Base-by-base conservation (phyloP, 2,329 filamentous ascomycete genomes). In the Aspergillus caelatus region DNA sequence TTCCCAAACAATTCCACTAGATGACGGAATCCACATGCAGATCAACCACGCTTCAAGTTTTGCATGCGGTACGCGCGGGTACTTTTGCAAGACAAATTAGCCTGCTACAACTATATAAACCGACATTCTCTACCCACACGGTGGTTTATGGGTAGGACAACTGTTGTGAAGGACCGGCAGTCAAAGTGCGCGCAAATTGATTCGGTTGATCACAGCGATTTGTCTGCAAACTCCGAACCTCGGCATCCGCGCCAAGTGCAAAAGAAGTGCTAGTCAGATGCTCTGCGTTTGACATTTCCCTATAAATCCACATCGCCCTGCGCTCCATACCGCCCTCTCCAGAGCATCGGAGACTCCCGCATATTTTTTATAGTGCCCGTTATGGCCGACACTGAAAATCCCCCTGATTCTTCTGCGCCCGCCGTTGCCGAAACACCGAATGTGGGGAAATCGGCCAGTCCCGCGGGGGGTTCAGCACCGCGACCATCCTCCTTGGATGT, bases 381-480 rank as follows among this genome's bases (percentile, higher is more conserved):
- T 23, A 74, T 74, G 72, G 62, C 70, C 41, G 69, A 73, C 36
- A 36, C 67, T 41, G 64, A 66, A 48, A 63, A 54, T 2, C 62
- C 63, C 36, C 54, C 68, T 28, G 65, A 65, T n/a, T 48, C 57
- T n/a, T 54, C 68, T 48, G 56, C 65, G 16, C 58, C 58, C 57
- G 59, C 57, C 34, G 30, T 53, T 58, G 63, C 60, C 52, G 54
- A 68, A 70, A 62, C 65, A 58, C 61, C 68, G 55, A 69, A 64
- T 64, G 62, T 66, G 69, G 72, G 67, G 72, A 74, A 70, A 63
- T 41, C 67, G 46, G 60, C 62, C 41, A 65, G 60, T 65, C 62
- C 68, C 57, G 62, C 67, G 50, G 58, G 54, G 54, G 45, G 36
- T n/a, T 28, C 58, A 54, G 39, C 67, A 54, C n/a, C 58, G 46